Conservation (phyloP, 148 eudicot genomes). For the Rhododendron griersonianum region DNA sequence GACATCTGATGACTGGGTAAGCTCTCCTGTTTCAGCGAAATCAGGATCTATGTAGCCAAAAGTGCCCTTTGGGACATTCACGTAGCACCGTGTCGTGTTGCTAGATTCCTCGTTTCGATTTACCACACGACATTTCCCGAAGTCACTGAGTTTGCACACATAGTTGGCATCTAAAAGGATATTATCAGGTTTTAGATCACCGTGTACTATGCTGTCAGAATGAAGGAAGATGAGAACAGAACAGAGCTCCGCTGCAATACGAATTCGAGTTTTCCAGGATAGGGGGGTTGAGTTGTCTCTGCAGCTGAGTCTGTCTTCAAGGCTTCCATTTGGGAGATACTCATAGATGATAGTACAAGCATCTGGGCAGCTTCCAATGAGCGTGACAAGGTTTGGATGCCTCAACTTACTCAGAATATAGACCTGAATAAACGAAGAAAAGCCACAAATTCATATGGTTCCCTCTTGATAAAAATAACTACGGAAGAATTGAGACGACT, state of each 20-base stretch:
- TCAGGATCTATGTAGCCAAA: slow-evolving; percentile 71
- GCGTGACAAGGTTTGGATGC: slow-evolving; percentile 82
- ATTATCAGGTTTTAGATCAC: slow-evolving; percentile 75
- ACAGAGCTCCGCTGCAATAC: slow-evolving; percentile 77
- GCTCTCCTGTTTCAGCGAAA: slow-evolving; percentile 57
- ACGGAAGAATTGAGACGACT: too few relatives aligned
- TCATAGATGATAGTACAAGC: slow-evolving; percentile 66
- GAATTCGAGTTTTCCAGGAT: slow-evolving; percentile 77
- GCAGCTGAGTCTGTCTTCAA: slow-evolving; percentile 79
- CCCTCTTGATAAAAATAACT: too few relatives aligned
- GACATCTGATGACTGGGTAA: slow-evolving; percentile 68
- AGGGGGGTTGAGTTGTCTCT: slow-evolving; percentile 67
- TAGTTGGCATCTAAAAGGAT: slow-evolving; percentile 57
- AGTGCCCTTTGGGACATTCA: slow-evolving; percentile 60
- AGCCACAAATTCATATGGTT: neutral
- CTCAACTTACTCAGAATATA: slow-evolving; percentile 70
- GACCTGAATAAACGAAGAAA: slow-evolving; percentile 37
- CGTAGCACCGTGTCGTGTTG: slow-evolving; percentile 30
- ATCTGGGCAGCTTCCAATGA: slow-evolving; percentile 82
- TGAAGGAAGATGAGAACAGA: slow-evolving; percentile 77
- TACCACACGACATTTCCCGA: slow-evolving; percentile 56
- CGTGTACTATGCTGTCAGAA: slow-evolving; percentile 51
- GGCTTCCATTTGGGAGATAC: slow-evolving; percentile 83
- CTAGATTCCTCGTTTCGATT: slow-evolving; percentile 31
- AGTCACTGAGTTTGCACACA: slow-evolving; percentile 67